These are phyloP conservation scores for Corymbia calophylla DNA, from an alignment of 441 rosid genomes.

Conservation along the genomic window DNA sequence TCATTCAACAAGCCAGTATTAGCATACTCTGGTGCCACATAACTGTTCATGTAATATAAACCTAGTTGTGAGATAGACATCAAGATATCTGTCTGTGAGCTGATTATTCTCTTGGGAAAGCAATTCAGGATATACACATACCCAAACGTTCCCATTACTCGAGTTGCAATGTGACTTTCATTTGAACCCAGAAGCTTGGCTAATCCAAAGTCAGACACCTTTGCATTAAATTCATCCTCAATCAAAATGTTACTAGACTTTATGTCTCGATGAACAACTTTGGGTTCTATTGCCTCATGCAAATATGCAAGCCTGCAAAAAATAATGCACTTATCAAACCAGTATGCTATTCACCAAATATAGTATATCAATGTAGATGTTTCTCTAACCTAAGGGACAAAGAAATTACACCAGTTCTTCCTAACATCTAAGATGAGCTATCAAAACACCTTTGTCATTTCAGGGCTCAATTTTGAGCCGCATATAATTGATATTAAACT, in stretches of 20 bases:
- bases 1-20: conserved; percentile 8
- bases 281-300: conserved; percentile 12
- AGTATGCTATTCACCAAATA: background rate
- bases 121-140: background rate
- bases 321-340: background rate
- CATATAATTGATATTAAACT: background rate
- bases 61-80: background rate
- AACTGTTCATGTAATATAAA: background rate
- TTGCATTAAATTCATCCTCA: conserved; percentile 8
- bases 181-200: conserved; percentile 5
- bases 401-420: background rate
- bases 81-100: background rate
- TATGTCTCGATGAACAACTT: conserved; percentile 5
- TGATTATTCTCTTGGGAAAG: background rate
- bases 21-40: conserved; percentile 11
- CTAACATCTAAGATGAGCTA: background rate
- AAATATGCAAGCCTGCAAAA: conserved; percentile 8
- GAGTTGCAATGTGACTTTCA: conserved; percentile 10
- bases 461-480: background rate
- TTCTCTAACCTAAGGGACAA: background rate
- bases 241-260: conserved; percentile 5
- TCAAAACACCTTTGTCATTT: background rate
- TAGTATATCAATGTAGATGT: background rate
- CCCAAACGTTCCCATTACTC: conserved; percentile 12
- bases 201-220: conserved; percentile 3